Base-by-base conservation (phyloP, 805 yeast species). In the Lachancea sp. region DNA sequence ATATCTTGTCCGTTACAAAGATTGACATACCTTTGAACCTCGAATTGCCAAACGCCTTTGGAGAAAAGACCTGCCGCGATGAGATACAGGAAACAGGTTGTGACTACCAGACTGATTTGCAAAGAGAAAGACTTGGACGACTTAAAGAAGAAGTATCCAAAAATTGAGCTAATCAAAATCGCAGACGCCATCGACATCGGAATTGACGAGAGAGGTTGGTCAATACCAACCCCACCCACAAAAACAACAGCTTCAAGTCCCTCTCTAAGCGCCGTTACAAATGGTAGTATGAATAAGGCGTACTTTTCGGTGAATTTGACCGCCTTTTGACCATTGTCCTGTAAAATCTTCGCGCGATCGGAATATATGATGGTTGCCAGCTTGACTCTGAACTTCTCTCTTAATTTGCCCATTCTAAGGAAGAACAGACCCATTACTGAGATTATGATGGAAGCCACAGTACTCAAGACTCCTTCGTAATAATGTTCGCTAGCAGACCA, bases 231-330 rank as follows among this genome's bases (percentile, higher is more conserved):
- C 20, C 96, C 97, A 3, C 96, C 96, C 31, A 88, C 72, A 52
- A 88, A 88, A 2, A 88, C 92, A 26, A 88, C 88, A 0, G 96
- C 96, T 61, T 88, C 96, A 39, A 88, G 66, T 1, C 96, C 95
- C 61, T 88, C 96, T 56, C 96, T 74, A 36, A 88, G 65, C 3
- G 95, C 80, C 2, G 97, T 88, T 34, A 88, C 72, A 53, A 88
- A 80, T 1, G 97, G 96, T 29, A 87, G 64, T 25, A 87, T 68
- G 45, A 82, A 84, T 60, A 83, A 65, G 3, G 90, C 79, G 56
- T 86, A 81, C 53, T 72, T 75, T 45, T 77, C 77, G 32, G 73
- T 56, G 45, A 71, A 72, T 16, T 55, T 50, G 17, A 59, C 62
- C 22, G 67, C 40, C 28, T 52, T 49, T 20, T 61, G 45, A 40